Evolutionary conservation across 192 early-diverging fungal species (phyloP).

Genomic region (Helicostylum pulchrum): DNA sequence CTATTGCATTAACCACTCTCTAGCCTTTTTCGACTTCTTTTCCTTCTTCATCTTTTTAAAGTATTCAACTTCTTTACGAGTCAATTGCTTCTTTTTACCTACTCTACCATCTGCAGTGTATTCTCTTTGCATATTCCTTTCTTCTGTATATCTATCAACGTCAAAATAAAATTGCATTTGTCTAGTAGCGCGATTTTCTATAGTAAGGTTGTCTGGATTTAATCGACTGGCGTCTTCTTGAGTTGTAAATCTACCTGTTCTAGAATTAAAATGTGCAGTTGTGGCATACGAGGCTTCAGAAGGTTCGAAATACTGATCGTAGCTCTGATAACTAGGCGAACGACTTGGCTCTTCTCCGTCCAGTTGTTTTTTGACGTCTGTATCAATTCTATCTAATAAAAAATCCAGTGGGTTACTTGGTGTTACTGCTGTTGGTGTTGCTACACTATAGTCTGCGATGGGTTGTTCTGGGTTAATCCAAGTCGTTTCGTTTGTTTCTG

Average conservation of each 20-base stretch:
- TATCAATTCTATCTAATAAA: conserved; percentile 41
- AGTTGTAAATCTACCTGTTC: conserved; percentile 36
- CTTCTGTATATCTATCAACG: conserved; percentile 36
- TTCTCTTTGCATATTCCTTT: conserved; percentile 19
- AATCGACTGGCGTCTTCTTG: conserved; percentile 23
- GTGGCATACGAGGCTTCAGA: conserved; percentile 17
- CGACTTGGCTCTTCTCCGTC: conserved; percentile 11
- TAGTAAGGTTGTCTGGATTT: conserved; percentile 35
- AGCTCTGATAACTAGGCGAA: neutral
- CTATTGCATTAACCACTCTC: conserved; percentile 31
- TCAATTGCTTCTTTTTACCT: conserved; percentile 21
- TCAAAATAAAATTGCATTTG: conserved; percentile 45
- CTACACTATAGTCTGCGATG: neutral
- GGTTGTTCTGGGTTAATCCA: conserved; percentile 36
- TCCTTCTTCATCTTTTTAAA: conserved; percentile 38
- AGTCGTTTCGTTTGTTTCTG: conserved; percentile 45
- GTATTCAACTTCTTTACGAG: conserved; percentile 31
- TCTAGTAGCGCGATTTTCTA: conserved; percentile 32
- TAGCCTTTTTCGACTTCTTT: conserved; percentile 40
- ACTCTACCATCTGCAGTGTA: neutral
- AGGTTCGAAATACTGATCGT: neutral
- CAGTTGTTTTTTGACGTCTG: conserved; percentile 32
- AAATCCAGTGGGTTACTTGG: conserved; percentile 29
- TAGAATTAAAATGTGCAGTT: conserved; percentile 38
- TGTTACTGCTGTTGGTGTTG: neutral